phyloP scores from a whole-genome alignment of 192 early-diverging fungal genomes.

The Mortierella claussenii region DNA sequence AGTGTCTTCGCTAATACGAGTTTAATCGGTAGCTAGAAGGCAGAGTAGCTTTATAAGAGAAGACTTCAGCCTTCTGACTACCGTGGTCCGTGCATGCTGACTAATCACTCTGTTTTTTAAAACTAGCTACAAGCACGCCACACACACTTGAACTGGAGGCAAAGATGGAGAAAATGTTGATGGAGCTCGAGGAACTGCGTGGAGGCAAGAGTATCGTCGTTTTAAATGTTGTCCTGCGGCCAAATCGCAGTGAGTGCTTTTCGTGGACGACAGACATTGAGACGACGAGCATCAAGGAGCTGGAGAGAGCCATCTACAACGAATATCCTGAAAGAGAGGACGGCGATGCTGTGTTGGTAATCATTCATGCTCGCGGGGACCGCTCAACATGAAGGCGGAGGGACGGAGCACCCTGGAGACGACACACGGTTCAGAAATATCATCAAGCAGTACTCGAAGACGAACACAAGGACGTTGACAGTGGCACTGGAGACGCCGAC shows the following conservation, averaged over 20 bases:
- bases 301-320: background rate
- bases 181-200: slow-evolving; percentile 11
- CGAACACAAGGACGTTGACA: slow-evolving; percentile 18
- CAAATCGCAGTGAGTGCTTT: slow-evolving; percentile 15
- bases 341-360: slow-evolving; percentile 18
- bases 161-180: slow-evolving; percentile 10
- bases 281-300: slow-evolving; percentile 5
- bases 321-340: slow-evolving; percentile 24
- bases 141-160: slow-evolving; percentile 2
- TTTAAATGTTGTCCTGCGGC: slow-evolving; percentile 20
- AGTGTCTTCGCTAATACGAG: background rate
- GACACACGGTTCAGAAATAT: slow-evolving; percentile 16
- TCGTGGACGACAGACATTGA: slow-evolving; percentile 19
- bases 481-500: slow-evolving; percentile 33
- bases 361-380: slow-evolving; percentile 13
- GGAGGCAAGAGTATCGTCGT: slow-evolving; percentile 14
- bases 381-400: slow-evolving; percentile 17
- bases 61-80: too few species aligned
- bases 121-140: background rate
- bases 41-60: background rate
- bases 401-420: slow-evolving; percentile 13
- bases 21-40: background rate
- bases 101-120: background rate
- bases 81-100: background rate
- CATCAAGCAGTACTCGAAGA: slow-evolving; percentile 16